These are phyloP conservation scores for Leptographium procerum DNA, from an alignment of 2,329 filamentous ascomycete species.

Conservation along the genomic window DNA sequence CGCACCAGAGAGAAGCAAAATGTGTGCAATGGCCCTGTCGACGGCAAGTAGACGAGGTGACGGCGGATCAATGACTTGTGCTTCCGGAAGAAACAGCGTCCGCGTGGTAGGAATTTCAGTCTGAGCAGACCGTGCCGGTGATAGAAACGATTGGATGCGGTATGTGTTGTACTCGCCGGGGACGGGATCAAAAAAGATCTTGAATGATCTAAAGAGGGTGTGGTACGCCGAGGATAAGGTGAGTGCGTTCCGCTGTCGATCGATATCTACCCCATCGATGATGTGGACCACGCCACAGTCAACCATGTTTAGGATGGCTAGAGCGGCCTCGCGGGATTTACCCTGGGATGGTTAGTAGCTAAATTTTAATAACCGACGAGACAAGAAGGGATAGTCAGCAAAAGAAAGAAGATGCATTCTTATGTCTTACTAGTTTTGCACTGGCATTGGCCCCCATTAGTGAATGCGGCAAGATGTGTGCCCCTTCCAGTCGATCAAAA, in stretches of 20 bases:
- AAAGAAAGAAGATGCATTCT: neutral
- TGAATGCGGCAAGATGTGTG: slow-evolving; percentile 13
- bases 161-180: slow-evolving; percentile 15
- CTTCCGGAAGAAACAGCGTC: neutral
- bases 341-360: neutral
- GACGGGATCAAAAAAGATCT: slow-evolving; percentile 19
- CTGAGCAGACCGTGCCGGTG: neutral
- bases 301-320: slow-evolving; percentile 31
- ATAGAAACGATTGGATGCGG: slow-evolving; percentile 16
- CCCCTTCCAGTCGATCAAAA: slow-evolving; percentile 12
- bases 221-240: slow-evolving; percentile 20
- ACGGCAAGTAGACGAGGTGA: neutral
- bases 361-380: neutral
- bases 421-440: neutral
- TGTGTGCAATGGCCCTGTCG: neutral
- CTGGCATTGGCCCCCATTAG: neutral
- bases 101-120: neutral
- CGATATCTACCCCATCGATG: slow-evolving; percentile 27
- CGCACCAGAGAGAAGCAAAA: neutral
- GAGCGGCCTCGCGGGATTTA: slow-evolving; percentile 19
- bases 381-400: neutral
- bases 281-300: slow-evolving; percentile 22
- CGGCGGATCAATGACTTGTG: neutral
- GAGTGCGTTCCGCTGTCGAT: slow-evolving; percentile 27
- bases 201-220: slow-evolving; percentile 20